Evolutionary conservation across 192 early-diverging fungal genomes (phyloP), one percentile per base, ranked within the genome.

Genomic region (Dissophora globulifera): DNA sequence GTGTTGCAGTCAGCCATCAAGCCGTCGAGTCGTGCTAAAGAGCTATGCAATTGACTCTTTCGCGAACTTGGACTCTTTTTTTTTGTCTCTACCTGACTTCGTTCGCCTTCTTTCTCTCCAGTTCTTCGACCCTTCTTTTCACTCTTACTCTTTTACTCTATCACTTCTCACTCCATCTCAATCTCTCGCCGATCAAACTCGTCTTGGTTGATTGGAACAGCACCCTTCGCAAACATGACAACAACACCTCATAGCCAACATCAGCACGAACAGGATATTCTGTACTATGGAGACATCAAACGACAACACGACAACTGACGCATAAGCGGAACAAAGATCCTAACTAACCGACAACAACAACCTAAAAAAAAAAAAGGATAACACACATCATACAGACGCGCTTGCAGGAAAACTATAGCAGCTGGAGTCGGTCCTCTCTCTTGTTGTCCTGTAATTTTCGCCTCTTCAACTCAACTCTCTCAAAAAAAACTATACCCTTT

Each of bases 21-120:
- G 20, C 26, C 6, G 49, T 74, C 31, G 61, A 59, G 56, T 60
- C 70, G 2, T 65, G 54, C 33, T 64, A 74, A 59, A 25, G n/a
- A n/a, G n/a, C n/a, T n/a, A n/a, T n/a, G n/a, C n/a, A n/a, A n/a
- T n/a, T n/a, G n/a, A n/a, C n/a, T n/a, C n/a, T n/a, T n/a, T n/a
- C n/a, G n/a, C n/a, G n/a, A 9, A 2, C 32, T 3, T 6, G n/a
- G 16, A 55, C 11, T 13, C 13, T 29, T 7, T 32, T 29, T 53
- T n/a, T 22, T 20, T 55, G 17, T 40, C 6, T 10, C 40, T 38
- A 4, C 10, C 15, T 32, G 30, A 7, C 19, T 7, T 10, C 38
- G 38, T 7, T 13, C 7, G 7, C 38, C 38, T 13, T 10, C 7
- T 13, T 40, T 40, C 38, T 40, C 23, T 23, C 5, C 53, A 23